phyloP scores from a whole-genome alignment of 768 basidiomycete species.

The Tricholoma matsutake region DNA sequence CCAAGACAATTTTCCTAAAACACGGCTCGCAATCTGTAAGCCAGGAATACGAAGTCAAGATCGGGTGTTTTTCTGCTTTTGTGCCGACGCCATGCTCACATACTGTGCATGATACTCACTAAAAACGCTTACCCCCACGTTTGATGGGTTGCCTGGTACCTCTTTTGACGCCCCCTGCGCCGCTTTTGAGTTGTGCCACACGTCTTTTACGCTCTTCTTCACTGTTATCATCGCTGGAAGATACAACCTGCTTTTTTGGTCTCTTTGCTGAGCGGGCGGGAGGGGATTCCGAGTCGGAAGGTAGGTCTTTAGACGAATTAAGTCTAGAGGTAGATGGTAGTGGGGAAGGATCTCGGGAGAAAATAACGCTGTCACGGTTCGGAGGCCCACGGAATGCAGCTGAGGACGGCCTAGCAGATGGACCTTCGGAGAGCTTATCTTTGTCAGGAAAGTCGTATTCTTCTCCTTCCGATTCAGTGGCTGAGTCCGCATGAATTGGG shows the following conservation, averaged over 20 bases:
- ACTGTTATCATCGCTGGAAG: constrained; percentile 56
- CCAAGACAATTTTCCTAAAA: background rate
- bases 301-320: constrained; percentile 25
- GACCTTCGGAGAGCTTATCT: background rate
- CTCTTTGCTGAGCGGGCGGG: constrained; percentile 51
- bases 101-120: constrained; percentile 15
- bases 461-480: constrained; percentile 44
- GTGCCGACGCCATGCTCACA: background rate
- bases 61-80: background rate
- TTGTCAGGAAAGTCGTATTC: constrained; percentile 19
- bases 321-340: constrained; percentile 13
- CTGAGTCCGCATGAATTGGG: constrained; percentile 36
- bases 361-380: constrained; percentile 5
- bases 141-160: constrained; percentile 73
- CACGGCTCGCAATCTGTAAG: background rate
- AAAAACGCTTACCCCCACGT: constrained; percentile 74
- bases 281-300: constrained; percentile 51
- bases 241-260: constrained; percentile 36
- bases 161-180: constrained; percentile 33
- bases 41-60: background rate
- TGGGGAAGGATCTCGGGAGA: constrained; percentile 11
- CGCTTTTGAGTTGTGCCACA: constrained; percentile 39
- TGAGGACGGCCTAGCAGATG: background rate
- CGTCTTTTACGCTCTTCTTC: constrained; percentile 48
- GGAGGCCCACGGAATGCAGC: background rate